Evolutionary conservation across 2,329 filamentous ascomycete genomes (phyloP).

Genomic region (Raffaelea albimanens): DNA sequence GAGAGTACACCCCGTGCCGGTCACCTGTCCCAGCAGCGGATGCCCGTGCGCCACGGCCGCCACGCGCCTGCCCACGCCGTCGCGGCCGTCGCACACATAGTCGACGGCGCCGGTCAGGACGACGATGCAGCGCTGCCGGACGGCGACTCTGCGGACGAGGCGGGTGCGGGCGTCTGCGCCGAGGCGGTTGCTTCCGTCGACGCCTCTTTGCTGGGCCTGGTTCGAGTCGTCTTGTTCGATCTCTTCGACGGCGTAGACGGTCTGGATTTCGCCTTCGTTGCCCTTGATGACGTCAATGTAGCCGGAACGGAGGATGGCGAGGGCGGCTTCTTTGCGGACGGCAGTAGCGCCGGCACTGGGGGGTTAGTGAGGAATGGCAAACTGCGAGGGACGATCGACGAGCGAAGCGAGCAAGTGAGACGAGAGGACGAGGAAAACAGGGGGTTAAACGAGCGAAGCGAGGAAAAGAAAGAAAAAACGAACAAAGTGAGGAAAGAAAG

Average conservation of each 20-base stretch:
- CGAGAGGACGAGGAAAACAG: constrained; percentile 2
- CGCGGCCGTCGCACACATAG: constrained; percentile 54
- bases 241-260: constrained; percentile 49
- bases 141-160: constrained; percentile 58
- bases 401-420: background rate
- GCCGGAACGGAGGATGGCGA: constrained; percentile 59
- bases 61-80: constrained; percentile 43
- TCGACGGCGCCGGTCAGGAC: constrained; percentile 77
- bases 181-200: constrained; percentile 62
- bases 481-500: background rate
- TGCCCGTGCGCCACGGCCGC: constrained; percentile 70
- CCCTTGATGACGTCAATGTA: constrained; percentile 88
- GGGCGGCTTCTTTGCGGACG: constrained; percentile 62
- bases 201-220: constrained; percentile 61
- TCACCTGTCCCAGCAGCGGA: constrained; percentile 57
- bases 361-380: too few species aligned
- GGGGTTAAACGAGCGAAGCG: background rate
- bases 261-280: constrained; percentile 79
- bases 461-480: too few species aligned
- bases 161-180: constrained; percentile 38
- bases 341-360: constrained; percentile 65
- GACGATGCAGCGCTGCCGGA: constrained; percentile 59
- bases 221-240: constrained; percentile 13
- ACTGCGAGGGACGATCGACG: background rate
- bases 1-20: constrained; percentile 76